A percentile compares a stretch with the other conserved stretches of the same genome.
phyloP scores from a whole-genome alignment of 192 early-diverging fungal genomes.

The Spizellomyces punctatus region DNA sequence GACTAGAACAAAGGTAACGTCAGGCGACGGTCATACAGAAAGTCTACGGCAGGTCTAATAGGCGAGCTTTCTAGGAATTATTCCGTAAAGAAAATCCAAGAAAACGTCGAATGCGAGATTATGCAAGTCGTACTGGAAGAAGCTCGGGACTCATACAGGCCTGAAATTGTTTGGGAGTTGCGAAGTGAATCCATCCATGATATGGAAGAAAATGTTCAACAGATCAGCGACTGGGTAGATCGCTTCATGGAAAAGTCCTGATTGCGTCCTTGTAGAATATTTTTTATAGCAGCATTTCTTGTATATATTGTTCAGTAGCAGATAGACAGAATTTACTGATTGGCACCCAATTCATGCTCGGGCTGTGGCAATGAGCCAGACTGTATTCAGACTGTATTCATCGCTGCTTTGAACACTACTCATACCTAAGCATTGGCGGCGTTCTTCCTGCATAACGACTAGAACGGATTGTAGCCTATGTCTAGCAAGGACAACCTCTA shows the following conservation, averaged over 20 bases:
- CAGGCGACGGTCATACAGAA: constrained; percentile 48
- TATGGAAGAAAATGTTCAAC: constrained; percentile 90
- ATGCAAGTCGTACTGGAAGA: constrained; percentile 94
- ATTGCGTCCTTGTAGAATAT: too few species aligned
- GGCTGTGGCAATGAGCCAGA: too few species aligned
- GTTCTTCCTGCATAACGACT: too few species aligned
- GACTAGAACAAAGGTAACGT: constrained; percentile 58
- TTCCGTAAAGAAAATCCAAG: constrained; percentile 78
- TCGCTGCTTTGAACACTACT: too few species aligned
- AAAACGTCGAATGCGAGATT: constrained; percentile 97
- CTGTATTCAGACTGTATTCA: too few species aligned
- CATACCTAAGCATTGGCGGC: too few species aligned
- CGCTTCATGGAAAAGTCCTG: neutral
- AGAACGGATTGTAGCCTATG: too few species aligned
- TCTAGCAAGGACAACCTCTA: too few species aligned
- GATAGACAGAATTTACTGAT: too few species aligned
- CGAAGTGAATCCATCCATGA: constrained; percentile 78
- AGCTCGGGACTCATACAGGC: constrained; percentile 79
- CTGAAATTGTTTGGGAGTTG: constrained; percentile 81
- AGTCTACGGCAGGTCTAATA: neutral
- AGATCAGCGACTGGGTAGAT: constrained; percentile 67
- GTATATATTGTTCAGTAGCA: too few species aligned
- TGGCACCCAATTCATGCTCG: too few species aligned
- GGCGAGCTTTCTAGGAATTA: constrained; percentile 61
- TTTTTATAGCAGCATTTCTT: too few species aligned